Base-by-base conservation (phyloP, 2,329 filamentous ascomycete species). In the Chaetomium olivaceum region DNA sequence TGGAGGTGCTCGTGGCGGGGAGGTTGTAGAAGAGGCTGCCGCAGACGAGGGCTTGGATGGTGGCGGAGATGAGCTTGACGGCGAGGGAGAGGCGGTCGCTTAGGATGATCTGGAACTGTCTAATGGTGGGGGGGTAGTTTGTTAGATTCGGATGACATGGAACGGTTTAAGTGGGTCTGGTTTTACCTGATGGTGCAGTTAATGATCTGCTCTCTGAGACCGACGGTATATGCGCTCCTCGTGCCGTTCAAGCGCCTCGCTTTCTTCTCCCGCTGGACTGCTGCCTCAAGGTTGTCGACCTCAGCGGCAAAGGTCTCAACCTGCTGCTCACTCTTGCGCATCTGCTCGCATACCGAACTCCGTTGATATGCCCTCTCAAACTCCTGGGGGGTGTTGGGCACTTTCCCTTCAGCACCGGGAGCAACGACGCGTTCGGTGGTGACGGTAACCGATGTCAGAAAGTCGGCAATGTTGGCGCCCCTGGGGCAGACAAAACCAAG, bases 1-100 rank as follows among this genome's bases (percentile, higher is more conserved):
- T 33, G 25, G 57, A 60, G 14, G 51, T 43, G 58, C 58, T 60
- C 12, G 58, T 60, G 19, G 23, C 2, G n/a, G 58, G 46, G 9
- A 60, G 58, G 46, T 60, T 39, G 46, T 60, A 60, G n/a, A 60
- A 60, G 29, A 60, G 58, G 58, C 58, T 60, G 7, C 58, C 58
- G 58, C 58, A 60, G 46, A 60, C 58, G 12, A 60, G 46, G 29
- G 58, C 58, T 27, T 60, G 58, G 46, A 60, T 31, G 14, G 46
- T 39, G 58, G 58, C 58, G 0, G 58, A 60, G 31, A 60, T 19
- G 19, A 50, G 9, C 57, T 59, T 59, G 39, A 59, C 39, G 57
- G 25, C 23, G 57, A 59, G 57, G 23, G 57, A 59, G 25, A 59
- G 57, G 39, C 57, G 57, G 43, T 59, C 57, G 39, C 57, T 59